Base-by-base conservation (phyloP, 1,284 basidiomycete genomes). In the Cystobasidium slooffiae region DNA sequence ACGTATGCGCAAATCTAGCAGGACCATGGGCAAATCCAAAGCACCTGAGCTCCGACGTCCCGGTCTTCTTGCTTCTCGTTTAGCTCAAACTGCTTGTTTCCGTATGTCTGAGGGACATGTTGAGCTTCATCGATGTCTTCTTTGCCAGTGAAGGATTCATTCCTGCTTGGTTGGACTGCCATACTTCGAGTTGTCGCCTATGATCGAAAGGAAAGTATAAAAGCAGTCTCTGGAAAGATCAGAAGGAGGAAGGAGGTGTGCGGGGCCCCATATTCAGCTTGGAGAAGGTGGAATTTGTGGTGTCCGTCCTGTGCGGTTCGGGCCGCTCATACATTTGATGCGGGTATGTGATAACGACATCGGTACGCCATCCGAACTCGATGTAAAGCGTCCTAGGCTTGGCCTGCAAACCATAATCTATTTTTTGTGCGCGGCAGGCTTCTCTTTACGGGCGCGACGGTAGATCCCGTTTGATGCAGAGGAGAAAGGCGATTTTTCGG, bases 41-140 rank as follows among this genome's bases (percentile, higher is more conserved):
- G n/a, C n/a, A n/a, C 53, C 53, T 56, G 53, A 56, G 53, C 53
- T 56, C 53, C 53, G 8, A 56, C 14, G 31, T 56, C 53, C 2
- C 31, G 24, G 39, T 56, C 53, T 37, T 56, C 53, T 6, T 56
- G 20, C 24, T 56, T 56, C 2, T 56, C 53, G 9, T 18, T 12
- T 22, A 56, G 39, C 10, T 16, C 12, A 1, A 24, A 6, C 1
- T 31, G 10, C 14, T 37, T 18, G 22, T 56, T 56, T 1, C 53
- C 53, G 20, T 3, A 24, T 31, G 20, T 10, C 1, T 24, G 12
- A 3, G 53, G 39, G 4, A 22, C 12, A 37, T 56, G 53, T 9
- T 56, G 53, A 37, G 53, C 53, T 56, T 56, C 53, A 12, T 56
- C 53, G 24, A 56, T 37, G 10, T 37, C 53, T 37, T 37, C 53